phyloP scores from a whole-genome alignment of 257 asterid species.

The Pogostemon cablin region DNA sequence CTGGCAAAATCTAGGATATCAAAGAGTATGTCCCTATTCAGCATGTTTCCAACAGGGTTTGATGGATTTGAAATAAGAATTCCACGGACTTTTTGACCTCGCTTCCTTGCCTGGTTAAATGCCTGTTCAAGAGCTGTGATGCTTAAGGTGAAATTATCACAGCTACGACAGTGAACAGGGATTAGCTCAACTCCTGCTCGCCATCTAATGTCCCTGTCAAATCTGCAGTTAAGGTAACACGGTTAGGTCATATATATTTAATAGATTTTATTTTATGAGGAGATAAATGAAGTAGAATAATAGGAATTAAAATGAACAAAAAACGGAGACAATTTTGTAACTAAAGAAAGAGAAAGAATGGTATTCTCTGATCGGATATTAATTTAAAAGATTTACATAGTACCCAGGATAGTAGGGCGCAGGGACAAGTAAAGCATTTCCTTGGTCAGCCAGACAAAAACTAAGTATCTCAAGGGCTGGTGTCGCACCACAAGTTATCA shows the following conservation, averaged over 20 bases:
- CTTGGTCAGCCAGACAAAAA: conserved; percentile 92
- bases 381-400: not conserved
- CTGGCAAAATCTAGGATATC: conserved; percentile 76
- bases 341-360: conserved; percentile 11
- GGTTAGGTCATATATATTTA: conserved; percentile 30
- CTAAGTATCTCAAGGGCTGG: conserved; percentile 88
- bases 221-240: conserved; percentile 50
- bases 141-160: conserved; percentile 72
- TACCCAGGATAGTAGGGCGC: conserved; percentile 98
- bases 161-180: conserved; percentile 92
- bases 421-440: conserved; percentile 93
- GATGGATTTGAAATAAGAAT: conserved; percentile 88
- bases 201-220: conserved; percentile 88
- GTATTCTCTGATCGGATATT: conserved; percentile 7
- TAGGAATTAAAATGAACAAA: conserved; percentile 24
- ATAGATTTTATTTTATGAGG: not conserved
- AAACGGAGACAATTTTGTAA: not conserved
- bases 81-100: conserved; percentile 92
- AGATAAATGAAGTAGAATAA: conserved; percentile 6
- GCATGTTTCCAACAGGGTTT: conserved; percentile 82
- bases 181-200: conserved; percentile 90
- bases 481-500: conserved; percentile 86
- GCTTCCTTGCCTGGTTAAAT: conserved; percentile 84
- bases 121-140: conserved; percentile 86
- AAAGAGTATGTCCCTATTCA: conserved; percentile 55